phyloP scores from a whole-genome alignment of 805 yeast genomes.

The Ogataea paraovalis region DNA sequence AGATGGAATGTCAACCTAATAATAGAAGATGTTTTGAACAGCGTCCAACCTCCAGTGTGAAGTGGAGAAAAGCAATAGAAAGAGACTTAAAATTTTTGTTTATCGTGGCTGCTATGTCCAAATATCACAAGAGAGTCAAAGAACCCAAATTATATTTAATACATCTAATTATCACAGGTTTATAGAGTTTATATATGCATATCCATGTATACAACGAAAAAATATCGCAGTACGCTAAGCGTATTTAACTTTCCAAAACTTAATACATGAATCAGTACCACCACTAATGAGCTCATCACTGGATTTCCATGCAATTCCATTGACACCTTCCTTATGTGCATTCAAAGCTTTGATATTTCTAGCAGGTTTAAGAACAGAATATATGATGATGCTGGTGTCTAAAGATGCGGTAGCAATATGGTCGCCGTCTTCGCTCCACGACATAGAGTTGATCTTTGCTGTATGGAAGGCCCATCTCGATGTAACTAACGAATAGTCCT shows the following conservation, averaged over 20 bases:
- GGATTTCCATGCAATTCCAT: slow-evolving; percentile 63
- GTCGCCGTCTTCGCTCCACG: slow-evolving; percentile 76
- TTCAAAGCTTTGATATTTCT: slow-evolving; percentile 69
- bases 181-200: neutral
- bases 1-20: slow-evolving; percentile 46
- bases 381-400: slow-evolving; percentile 77
- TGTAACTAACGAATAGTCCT: slow-evolving; percentile 56
- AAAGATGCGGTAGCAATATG: slow-evolving; percentile 75
- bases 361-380: slow-evolving; percentile 74
- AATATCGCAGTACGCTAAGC: slow-evolving; percentile 1
- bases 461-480: slow-evolving; percentile 96
- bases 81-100: too few species aligned
- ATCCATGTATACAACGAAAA: neutral
- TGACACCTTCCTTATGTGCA: slow-evolving; percentile 88
- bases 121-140: too few species aligned
- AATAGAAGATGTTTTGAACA: slow-evolving; percentile 47
- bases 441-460: slow-evolving; percentile 68
- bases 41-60: slow-evolving; percentile 50
- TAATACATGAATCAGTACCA: slow-evolving; percentile 81
- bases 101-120: too few species aligned
- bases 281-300: slow-evolving; percentile 54
- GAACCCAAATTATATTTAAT: too few species aligned
- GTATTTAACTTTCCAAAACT: slow-evolving; percentile 55
- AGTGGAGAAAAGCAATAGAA: neutral
- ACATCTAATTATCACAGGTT: too few species aligned